Evolutionary conservation across 1,284 basidiomycete genomes (phyloP), one percentile per base, ranked within the genome.

Genomic region (Ustilago xerochloae): DNA sequence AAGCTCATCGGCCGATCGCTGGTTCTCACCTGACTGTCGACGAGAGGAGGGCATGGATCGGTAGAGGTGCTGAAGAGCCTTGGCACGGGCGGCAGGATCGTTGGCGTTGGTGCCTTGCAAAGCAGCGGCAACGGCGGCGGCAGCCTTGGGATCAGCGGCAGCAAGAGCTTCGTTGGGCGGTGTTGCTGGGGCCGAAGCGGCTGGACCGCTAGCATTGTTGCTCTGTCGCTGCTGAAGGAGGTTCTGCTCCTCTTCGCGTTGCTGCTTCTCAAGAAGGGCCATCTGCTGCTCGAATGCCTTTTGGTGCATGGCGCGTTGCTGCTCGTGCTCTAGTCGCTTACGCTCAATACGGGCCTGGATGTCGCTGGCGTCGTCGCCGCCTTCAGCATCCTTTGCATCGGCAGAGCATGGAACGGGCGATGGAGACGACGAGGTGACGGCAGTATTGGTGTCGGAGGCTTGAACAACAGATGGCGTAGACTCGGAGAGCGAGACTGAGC

Each of bases 251-350:
- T 79, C 77, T 47, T 79, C 63, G 26, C 63, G 74, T 60, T 79
- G 77, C 57, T 79, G 64, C 56, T 61, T 63, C 36, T 79, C 75
- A 33, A 79, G 61, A 6, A 72, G 63, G 7, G 58, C 57, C 77
- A 79, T 79, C 49, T 77, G 75, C 38, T 79, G 71, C 47, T 79
- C 77, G 36, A 79, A 79, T 2, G 62, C 71, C 48, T 77, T 77
- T 32, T 73, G 75, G 28, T 79, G 77, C 49, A 75, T 47, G 18
- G 71, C 75, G 32, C 77, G 75, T 49, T 79, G 77, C 52, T 68
- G 62, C 36, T 79, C 77, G 66, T 77, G 75, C 65, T 79, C 77
- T 33, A 64, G 52, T 26, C 77, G 68, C 49, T 79, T 79, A n/a
- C 50, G 57, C 22, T 79, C 77, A 54, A 79, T 75, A 38, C 66